phyloP scores from a whole-genome alignment of 768 basidiomycete species.

The Lanmaoa pseudosensibilis region DNA sequence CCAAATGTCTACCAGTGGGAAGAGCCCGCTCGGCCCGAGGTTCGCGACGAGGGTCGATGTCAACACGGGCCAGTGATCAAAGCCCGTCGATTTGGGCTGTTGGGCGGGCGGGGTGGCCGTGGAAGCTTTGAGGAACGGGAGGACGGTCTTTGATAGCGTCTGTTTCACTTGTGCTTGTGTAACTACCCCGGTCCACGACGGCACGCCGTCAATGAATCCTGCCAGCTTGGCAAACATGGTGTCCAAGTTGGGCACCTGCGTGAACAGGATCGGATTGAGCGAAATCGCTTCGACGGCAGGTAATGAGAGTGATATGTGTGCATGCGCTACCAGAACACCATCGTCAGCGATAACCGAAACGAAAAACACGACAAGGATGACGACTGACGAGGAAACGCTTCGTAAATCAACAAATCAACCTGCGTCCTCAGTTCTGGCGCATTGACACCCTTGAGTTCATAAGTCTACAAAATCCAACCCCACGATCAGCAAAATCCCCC shows the following conservation, averaged over 20 bases:
- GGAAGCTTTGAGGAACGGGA: constrained; percentile 67
- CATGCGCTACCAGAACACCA: constrained; percentile 57
- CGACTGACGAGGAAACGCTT: constrained; percentile 76
- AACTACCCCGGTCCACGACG: constrained; percentile 35
- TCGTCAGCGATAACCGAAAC: background rate
- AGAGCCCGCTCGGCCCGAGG: constrained; percentile 58
- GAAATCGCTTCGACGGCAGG: constrained; percentile 62
- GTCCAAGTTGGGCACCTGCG: constrained; percentile 68
- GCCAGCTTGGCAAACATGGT: constrained; percentile 60
- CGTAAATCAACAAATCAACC: constrained; percentile 70
- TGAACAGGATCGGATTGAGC: constrained; percentile 73
- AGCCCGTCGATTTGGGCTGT: constrained; percentile 36
- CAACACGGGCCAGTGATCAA: constrained; percentile 50
- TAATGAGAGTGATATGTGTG: constrained; percentile 61
- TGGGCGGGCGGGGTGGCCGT: constrained; percentile 25
- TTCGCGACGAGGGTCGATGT: constrained; percentile 43
- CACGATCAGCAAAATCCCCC: background rate
- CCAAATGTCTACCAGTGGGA: constrained; percentile 85
- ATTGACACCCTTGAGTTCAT: constrained; percentile 74
- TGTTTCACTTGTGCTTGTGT: constrained; percentile 45
- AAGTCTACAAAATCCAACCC: constrained; percentile 41
- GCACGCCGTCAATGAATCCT: constrained; percentile 56
- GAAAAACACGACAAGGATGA: background rate
- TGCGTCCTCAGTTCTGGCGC: constrained; percentile 68
- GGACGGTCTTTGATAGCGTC: constrained; percentile 46